These are phyloP conservation scores for Choanephora cucurbitarum DNA, from an alignment of 371 early-diverging fungal genomes.

Conservation along the genomic window DNA sequence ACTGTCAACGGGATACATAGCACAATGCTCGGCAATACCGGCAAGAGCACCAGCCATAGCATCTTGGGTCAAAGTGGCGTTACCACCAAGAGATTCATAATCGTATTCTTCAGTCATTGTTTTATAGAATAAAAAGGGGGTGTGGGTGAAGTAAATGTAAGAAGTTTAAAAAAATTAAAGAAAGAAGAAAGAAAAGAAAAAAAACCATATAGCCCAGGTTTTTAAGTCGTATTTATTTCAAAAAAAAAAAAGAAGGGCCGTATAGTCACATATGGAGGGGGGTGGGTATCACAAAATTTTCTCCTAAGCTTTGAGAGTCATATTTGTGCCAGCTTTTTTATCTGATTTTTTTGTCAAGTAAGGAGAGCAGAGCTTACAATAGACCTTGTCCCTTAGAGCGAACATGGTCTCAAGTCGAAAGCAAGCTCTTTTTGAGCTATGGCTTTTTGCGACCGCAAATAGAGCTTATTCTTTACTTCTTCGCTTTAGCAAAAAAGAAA, in stretches of 20 bases:
- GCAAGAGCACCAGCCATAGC: conserved; percentile 91
- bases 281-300: too few relatives aligned
- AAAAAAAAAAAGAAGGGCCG: not conserved
- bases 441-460: too few relatives aligned
- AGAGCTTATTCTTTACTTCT: too few relatives aligned
- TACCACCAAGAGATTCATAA: conserved; percentile 88
- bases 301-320: too few relatives aligned
- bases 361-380: too few relatives aligned
- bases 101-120: conserved; percentile 62
- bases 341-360: too few relatives aligned
- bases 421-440: too few relatives aligned
- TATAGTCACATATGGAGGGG: conserved; percentile 1
- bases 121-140: conserved; percentile 11
- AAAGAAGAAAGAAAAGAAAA: conserved; percentile 14
- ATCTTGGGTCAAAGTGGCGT: conserved; percentile 70
- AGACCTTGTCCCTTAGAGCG: too few relatives aligned
- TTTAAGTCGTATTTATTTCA: not conserved
- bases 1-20: conserved; percentile 92
- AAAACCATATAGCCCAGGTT: not conserved
- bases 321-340: too few relatives aligned
- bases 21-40: conserved; percentile 92
- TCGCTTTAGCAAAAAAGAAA: too few relatives aligned
- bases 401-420: too few relatives aligned
- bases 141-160: not conserved
- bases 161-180: conserved; percentile 3